Base-by-base conservation (phyloP, 1,139 yeast species). In the Hemisphaericaspora xylanilytica region DNA sequence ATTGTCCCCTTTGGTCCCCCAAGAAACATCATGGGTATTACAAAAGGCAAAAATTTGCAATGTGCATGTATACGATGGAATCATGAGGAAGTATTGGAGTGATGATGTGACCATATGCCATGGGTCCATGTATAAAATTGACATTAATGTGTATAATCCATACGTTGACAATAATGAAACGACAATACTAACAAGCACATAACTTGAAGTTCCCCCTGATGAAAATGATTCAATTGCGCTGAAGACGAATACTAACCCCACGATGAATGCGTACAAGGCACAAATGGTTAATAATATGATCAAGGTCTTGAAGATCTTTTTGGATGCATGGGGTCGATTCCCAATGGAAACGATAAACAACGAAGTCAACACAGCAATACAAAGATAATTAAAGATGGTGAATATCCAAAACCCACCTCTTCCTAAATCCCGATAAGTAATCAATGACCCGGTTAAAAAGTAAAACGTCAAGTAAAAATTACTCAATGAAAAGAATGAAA, bases 1-100 rank as follows among this genome's bases (percentile, higher is more conserved):
- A 48, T 84, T 85, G 46, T 90, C 96, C 49, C 97, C 97, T 58
- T 89, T 89, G 0, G 97, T 90, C 63, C 97, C 97, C 97, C 97
- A 90, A 0, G 96, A 85, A 38, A 89, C 95, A 70, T 89, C 97
- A 64, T 89, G 96, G 4, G 96, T 88, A 58, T 89, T 89, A 65
- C 97, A 89, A 61, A 88, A 87, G 1, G 97, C 96, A 65, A 87
- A 89, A 41, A 89, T 87, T 61, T 89, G 97, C 45, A 89, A 69
- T 1, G 96, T 85, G 63, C 96, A 87, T 3, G 94, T 83, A 59
- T 87, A 89, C 0, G 92, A 82, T n/a, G 97, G 97, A 40, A 89
- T 72, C 73, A 90, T 76, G 55, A 88, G 60, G 64, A 89, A 87
- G 67, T 89, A 89, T 61, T 89, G 97, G 10, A 81, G 46, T 0